These are phyloP conservation scores for Chloropicon primus DNA, from an alignment of 139 green algal species.

Conservation along the genomic window DNA sequence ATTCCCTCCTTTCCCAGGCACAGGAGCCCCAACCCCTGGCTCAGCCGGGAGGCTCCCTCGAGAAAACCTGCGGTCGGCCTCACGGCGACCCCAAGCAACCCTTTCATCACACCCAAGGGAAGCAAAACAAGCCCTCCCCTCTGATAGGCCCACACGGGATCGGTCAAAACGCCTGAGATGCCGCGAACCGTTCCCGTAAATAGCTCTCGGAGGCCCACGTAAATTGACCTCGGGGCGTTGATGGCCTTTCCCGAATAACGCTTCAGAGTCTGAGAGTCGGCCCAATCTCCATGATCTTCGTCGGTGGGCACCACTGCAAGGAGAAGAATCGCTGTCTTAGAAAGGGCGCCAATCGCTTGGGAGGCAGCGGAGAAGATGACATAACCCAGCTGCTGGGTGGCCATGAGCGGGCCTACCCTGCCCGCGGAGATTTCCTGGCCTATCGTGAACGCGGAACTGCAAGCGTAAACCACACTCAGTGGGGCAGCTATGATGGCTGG, in stretches of 20 bases:
- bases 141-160: slow-evolving; percentile 34
- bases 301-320: not conserved
- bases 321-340: not conserved
- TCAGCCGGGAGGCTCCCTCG: slow-evolving; percentile 38
- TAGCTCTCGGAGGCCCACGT: not conserved
- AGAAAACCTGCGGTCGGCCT: slow-evolving; percentile 40
- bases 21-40: slow-evolving; percentile 46
- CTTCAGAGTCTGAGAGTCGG: not conserved
- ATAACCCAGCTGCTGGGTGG: not conserved
- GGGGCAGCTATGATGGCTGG: slow-evolving; percentile 54
- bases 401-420: not conserved
- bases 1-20: slow-evolving; percentile 68
- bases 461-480: slow-evolving; percentile 55
- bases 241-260: not conserved
- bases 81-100: slow-evolving; percentile 32
- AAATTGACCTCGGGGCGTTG: not conserved
- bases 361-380: not conserved
- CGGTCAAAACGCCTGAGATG: slow-evolving; percentile 35
- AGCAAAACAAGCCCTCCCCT: not conserved
- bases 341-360: not conserved
- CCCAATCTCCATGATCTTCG: not conserved
- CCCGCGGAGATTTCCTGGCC: slow-evolving; percentile 13
- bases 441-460: slow-evolving; percentile 41
- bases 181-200: slow-evolving; percentile 30
- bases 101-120: slow-evolving; percentile 44